A percentile compares a stretch with the other conserved stretches of the same genome.
Evolutionary conservation across 2,329 filamentous ascomycete genomes (phyloP).

Genomic region (Colletotrichum destructivum): DNA sequence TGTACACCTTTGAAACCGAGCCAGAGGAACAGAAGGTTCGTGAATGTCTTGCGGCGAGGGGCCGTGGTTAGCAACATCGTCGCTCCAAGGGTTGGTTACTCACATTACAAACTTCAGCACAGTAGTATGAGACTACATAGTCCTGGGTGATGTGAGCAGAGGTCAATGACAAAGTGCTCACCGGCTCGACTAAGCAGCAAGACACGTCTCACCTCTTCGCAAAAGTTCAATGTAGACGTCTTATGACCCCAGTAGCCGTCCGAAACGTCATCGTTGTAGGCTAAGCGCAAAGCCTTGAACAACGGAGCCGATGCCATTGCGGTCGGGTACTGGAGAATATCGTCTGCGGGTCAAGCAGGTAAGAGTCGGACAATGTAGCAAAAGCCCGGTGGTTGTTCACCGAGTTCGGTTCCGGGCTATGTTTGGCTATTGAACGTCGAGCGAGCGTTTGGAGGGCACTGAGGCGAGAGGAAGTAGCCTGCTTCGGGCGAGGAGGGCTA

Average conservation of each 20-base stretch:
- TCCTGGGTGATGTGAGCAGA: slow-evolving; percentile 51
- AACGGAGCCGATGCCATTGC: slow-evolving; percentile 30
- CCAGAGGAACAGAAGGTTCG: slow-evolving; percentile 86
- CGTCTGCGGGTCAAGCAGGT: background rate
- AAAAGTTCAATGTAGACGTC: slow-evolving; percentile 84
- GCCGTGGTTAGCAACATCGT: background rate
- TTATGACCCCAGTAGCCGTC: slow-evolving; percentile 78
- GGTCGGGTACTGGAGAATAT: background rate
- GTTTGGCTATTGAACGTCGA: background rate
- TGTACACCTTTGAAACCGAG: slow-evolving; percentile 82
- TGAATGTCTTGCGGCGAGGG: slow-evolving; percentile 72
- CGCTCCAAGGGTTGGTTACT: slow-evolving; percentile 18
- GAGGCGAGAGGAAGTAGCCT: too few species aligned
- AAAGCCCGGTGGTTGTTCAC: background rate
- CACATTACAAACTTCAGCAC: slow-evolving; percentile 82
- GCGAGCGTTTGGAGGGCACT: background rate
- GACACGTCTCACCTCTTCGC: slow-evolving; percentile 76
- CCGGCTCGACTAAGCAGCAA: background rate
- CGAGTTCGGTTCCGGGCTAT: background rate
- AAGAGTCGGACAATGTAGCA: background rate
- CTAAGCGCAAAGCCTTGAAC: slow-evolving; percentile 31
- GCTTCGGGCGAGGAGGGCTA: background rate
- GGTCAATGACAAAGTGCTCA: background rate
- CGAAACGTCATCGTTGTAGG: slow-evolving; percentile 36
- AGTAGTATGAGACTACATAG: slow-evolving; percentile 81